Conservation (phyloP, 2,329 filamentous ascomycete species). For the Didymella keratinophila region DNA sequence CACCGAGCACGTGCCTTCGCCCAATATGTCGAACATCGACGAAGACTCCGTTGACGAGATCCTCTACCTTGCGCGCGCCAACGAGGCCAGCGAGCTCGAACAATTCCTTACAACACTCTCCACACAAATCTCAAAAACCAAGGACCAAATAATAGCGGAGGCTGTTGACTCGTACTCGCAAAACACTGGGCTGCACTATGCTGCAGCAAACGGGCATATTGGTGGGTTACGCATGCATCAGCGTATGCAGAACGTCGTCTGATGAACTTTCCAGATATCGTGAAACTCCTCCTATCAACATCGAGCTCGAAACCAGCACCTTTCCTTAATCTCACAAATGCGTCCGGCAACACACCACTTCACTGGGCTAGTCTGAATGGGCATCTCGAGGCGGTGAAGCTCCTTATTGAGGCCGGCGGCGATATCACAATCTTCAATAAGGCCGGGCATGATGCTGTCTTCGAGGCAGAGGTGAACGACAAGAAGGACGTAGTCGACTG, state of each 20-base stretch:
- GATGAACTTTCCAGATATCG: constrained; percentile 39
- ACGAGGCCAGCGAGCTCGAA: constrained; percentile 75
- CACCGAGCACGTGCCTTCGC: constrained; percentile 4
- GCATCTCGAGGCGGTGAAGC: constrained; percentile 80
- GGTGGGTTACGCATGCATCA: constrained; percentile 60
- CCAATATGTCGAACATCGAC: constrained; percentile 37
- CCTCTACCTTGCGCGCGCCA: constrained; percentile 82
- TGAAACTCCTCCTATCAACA: constrained; percentile 52
- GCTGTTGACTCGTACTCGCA: constrained; percentile 79
- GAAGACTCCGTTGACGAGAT: constrained; percentile 91
- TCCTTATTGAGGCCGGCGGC: constrained; percentile 77
- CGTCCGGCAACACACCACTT: constrained; percentile 86
- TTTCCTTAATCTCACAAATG: constrained; percentile 75
- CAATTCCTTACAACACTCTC: constrained; percentile 66
- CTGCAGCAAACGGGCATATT: constrained; percentile 85
- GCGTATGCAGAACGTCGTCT: constrained; percentile 18
- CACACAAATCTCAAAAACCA: constrained; percentile 66
- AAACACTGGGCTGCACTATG: constrained; percentile 86
- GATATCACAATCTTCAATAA: constrained; percentile 81
- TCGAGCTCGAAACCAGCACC: constrained; percentile 28
- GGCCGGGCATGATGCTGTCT: constrained; percentile 73
- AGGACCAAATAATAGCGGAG: constrained; percentile 69
- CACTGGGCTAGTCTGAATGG: constrained; percentile 95
- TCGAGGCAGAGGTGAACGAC: constrained; percentile 59
- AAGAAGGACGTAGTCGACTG: constrained; percentile 59